Percentiles rank a stretch among this genome's conserved stretches.
Conservation (phyloP, 257 asterid genomes). For the Mentha longifolia region DNA sequence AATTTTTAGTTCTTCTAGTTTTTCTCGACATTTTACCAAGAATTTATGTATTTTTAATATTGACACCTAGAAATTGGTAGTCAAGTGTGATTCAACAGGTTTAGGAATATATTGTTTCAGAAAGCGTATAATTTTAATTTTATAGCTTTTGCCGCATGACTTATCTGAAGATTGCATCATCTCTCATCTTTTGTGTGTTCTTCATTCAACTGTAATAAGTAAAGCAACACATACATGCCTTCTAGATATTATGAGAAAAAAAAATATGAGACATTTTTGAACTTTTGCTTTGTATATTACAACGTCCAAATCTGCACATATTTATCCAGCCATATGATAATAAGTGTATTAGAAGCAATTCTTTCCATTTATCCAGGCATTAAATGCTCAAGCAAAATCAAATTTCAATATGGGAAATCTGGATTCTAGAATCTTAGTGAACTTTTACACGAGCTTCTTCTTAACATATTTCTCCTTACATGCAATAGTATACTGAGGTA, state of each 20-base stretch:
- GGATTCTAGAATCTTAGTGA: not conserved
- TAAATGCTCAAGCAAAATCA: not conserved
- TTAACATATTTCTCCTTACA: not conserved
- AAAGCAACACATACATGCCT: no score
- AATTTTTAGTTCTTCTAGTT: no score
- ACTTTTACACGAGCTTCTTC: not conserved
- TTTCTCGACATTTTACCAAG: not conserved
- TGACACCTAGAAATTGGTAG: not conserved
- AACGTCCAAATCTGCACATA: not conserved
- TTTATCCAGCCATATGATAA: not conserved
- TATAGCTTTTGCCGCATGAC: no score
- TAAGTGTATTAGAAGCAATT: not conserved
- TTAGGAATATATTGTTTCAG: no score
- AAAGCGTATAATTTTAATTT: no score
- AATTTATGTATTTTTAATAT: not conserved
- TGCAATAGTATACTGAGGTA: not conserved
- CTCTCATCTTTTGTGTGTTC: no score
- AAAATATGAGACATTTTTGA: not conserved
- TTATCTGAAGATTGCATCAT: no score
- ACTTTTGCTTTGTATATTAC: not conserved
- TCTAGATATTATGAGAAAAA: not conserved
- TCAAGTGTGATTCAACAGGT: no score
- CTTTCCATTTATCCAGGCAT: constrained; percentile 2
- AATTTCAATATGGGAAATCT: not conserved
- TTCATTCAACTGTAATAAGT: no score